Base-by-base conservation (phyloP, 2,329 filamentous ascomycete species). In the Geosmithia flava region DNA sequence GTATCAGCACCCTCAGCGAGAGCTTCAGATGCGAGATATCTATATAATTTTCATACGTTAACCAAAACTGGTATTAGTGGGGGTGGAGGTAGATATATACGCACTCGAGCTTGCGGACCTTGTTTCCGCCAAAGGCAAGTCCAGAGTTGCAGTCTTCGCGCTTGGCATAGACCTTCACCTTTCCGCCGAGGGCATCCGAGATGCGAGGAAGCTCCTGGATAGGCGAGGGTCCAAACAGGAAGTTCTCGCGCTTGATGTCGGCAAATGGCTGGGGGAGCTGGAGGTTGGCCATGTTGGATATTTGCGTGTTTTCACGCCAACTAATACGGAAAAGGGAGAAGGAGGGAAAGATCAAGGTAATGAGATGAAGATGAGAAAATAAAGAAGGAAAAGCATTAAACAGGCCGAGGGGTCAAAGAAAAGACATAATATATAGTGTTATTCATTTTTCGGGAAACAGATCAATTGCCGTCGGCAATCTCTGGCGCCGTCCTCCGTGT, bases 101-200 rank as follows among this genome's bases (percentile, higher is more conserved):
- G 53, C 59, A 77, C 69, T 86, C 81, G 2, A 85, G 70, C 62
- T 85, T 85, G 50, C 81, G 71, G 29, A 75, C 78, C 64, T 85
- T 85, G 67, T 85, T 85, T 47, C 80, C 81, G 39, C 81, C 81
- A 56, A 73, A 83, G 3, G 81, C 81, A 17, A 84, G 71, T 1
- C 75, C 77, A 2, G 79, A 83, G 64, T 83, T 84, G 58, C 80
- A 78, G 64, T 87, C 83, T 54, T 87, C 83, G 46, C 83, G 75
- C 64, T 87, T 87, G 47, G 83, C 82, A 58, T 79, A 87, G 53
- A 87, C 74, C 19, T 72, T 68, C 41, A 83, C 76, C 54, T 72
- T 73, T 29, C 73, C 72, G 45, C 76, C 74, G 5, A 85, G 71
- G 20, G 76, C 77, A 47, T 70, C 61, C 30, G 78, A 80, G 57